Percentiles rank a stretch among this genome's conserved stretches.
These are phyloP conservation scores for Acanthamoeba lenticulata DNA, from an alignment of 208 protist species.

Conservation along the genomic window DNA sequence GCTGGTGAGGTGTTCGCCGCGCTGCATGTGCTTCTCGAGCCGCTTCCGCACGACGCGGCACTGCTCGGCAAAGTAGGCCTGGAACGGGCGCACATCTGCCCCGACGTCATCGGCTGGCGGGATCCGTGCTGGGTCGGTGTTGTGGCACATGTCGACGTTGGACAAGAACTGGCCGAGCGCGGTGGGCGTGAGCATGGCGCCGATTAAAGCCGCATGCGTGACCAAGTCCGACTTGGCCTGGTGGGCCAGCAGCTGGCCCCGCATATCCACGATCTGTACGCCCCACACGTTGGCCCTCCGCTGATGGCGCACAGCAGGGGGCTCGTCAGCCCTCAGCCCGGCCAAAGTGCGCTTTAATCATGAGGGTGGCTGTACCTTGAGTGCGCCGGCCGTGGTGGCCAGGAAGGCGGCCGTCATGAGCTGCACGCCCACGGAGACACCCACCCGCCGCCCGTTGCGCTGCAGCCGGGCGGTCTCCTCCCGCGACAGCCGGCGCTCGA, in stretches of 20 bases:
- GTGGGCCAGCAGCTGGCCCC: background rate
- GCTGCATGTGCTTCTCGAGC: background rate
- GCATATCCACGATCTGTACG: background rate
- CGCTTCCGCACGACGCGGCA: background rate
- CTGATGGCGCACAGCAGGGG: background rate
- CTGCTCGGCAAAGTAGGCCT: background rate
- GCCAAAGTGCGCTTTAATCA: too few species aligned
- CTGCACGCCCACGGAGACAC: background rate
- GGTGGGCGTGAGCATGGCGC: background rate
- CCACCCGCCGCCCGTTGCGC: background rate
- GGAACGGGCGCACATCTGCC: background rate
- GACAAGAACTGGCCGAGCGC: background rate
- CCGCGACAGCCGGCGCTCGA: background rate
- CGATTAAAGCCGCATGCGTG: background rate
- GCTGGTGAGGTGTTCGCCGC: background rate
- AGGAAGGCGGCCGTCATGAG: background rate
- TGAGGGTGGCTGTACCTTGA: background rate
- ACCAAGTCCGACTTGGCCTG: background rate
- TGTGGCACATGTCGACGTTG: background rate
- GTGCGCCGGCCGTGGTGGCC: background rate
- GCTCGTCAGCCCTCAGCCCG: background rate
- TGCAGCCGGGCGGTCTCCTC: background rate
- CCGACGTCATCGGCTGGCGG: background rate
- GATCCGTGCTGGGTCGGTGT: background rate
- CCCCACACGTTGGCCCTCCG: conserved; percentile 1